Percentiles rank a stretch among this genome's conserved stretches.
Conservation (phyloP, 257 asterid genomes). For the Solanum dulcamara region DNA sequence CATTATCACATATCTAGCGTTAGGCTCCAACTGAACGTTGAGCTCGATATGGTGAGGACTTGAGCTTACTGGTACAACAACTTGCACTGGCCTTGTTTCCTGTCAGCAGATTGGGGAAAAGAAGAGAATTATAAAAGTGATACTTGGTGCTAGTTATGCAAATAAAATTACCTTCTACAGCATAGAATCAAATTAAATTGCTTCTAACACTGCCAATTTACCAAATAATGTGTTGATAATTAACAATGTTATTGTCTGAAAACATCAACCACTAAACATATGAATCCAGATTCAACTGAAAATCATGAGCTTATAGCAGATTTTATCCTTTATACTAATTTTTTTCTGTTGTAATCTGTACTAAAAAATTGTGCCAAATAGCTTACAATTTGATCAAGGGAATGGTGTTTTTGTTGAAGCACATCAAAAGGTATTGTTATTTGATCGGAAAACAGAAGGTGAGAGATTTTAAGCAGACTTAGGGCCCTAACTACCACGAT, state of each 20-base stretch:
- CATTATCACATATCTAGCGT: conserved; percentile 59
- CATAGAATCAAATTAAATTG: not conserved
- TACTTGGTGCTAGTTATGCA: not conserved
- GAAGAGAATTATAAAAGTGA: not conserved
- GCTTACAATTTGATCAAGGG: not conserved
- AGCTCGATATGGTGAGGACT: conserved; percentile 83
- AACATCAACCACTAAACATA: not conserved
- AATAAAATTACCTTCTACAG: not conserved
- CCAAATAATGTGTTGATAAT: not conserved
- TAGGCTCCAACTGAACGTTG: conserved; percentile 50
- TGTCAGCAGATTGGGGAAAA: conserved; percentile 7
- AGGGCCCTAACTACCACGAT: not conserved
- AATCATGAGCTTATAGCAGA: not conserved
- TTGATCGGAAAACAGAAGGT: not conserved
- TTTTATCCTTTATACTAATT: not conserved
- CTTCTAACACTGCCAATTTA: not conserved
- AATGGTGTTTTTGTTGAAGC: not conserved
- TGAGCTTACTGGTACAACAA: conserved; percentile 53
- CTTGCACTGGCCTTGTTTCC: conserved; percentile 62
- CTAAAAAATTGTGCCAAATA: not conserved
- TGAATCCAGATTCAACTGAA: not conserved
- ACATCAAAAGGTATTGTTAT: not conserved
- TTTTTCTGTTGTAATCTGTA: not conserved
- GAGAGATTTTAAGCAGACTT: not conserved
- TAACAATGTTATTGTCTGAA: not conserved